Evolutionary conservation across 2,329 filamentous ascomycete genomes (phyloP).

Genomic region (Ceratocystiopsis minuta): DNA sequence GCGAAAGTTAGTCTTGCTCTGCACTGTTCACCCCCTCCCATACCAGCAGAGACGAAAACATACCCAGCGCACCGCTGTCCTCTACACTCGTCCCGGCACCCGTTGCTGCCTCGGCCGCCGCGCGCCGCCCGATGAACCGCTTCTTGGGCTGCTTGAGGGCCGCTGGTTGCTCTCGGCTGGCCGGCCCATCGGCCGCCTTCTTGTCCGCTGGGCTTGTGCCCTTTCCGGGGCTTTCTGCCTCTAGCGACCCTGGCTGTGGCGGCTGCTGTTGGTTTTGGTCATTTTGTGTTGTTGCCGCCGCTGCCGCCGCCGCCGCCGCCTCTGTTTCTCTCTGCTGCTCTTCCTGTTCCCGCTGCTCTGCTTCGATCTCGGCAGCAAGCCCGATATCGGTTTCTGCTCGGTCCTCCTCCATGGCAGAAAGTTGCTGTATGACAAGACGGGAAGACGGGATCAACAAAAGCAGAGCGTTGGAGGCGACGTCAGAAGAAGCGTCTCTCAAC

Average conservation of each 20-base stretch:
- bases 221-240: too few species aligned
- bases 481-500: too few species aligned
- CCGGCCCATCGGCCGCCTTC: constrained; percentile 1
- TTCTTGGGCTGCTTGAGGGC: constrained; percentile 62
- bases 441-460: too few species aligned
- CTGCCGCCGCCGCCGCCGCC: background rate
- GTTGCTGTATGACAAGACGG: too few species aligned
- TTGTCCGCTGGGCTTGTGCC: too few species aligned
- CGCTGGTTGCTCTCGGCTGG: constrained; percentile 1
- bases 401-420: constrained; percentile 54
- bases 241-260: too few species aligned
- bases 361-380: constrained; percentile 46
- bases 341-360: constrained; percentile 15
- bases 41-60: background rate
- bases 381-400: constrained; percentile 52
- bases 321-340: constrained; percentile 11
- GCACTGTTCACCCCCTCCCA: too few species aligned
- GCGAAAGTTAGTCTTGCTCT: background rate
- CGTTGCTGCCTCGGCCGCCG: constrained; percentile 37
- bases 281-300: background rate
- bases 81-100: constrained; percentile 23
- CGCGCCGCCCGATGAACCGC: constrained; percentile 71
- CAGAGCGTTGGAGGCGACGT: too few species aligned
- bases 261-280: background rate
- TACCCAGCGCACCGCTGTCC: constrained; percentile 42